Evolutionary conservation across 306 rosid species (phyloP).

Genomic region (Argentina anserina): DNA sequence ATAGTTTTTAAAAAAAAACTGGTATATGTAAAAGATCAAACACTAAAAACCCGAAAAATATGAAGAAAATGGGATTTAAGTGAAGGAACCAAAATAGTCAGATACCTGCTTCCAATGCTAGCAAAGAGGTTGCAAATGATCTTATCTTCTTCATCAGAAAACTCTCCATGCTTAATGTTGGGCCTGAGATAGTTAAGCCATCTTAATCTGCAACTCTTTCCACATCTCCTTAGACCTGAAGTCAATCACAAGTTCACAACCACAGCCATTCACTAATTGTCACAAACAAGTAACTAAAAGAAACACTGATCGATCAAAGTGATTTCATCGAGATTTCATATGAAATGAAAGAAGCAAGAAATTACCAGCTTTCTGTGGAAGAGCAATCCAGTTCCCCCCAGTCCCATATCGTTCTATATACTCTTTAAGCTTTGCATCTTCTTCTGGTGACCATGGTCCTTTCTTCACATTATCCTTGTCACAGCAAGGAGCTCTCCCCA

Average conservation of each 20-base stretch:
- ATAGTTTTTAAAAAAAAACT: background rate
- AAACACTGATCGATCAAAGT: background rate
- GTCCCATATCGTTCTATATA: slow-evolving; percentile 72
- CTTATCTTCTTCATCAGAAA: slow-evolving; percentile 78
- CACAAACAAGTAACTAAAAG: background rate
- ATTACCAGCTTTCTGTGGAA: slow-evolving; percentile 79
- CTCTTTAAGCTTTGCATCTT: slow-evolving; percentile 73
- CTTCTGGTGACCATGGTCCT: slow-evolving; percentile 99
- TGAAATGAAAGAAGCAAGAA: background rate
- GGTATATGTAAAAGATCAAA: background rate
- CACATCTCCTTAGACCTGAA: slow-evolving; percentile 85
- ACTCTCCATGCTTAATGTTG: slow-evolving; percentile 83
- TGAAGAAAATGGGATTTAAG: background rate
- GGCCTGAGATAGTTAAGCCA: slow-evolving; percentile 98
- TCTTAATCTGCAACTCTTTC: slow-evolving; percentile 90
- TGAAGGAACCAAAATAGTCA: background rate
- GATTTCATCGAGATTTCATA: background rate
- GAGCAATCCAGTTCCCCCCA: slow-evolving; percentile 92
- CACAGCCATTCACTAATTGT: slow-evolving; percentile 13
- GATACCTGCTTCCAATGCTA: slow-evolving; percentile 92
- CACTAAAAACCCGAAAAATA: slow-evolving; percentile 2
- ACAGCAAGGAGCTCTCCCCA: slow-evolving; percentile 98
- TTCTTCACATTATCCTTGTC: slow-evolving; percentile 89
- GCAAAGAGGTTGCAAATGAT: slow-evolving; percentile 74
- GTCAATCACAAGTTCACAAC: background rate